These are phyloP conservation scores for Pythium utonaiense DNA, from an alignment of 352 stramenopile species.

Conservation along the genomic window DNA sequence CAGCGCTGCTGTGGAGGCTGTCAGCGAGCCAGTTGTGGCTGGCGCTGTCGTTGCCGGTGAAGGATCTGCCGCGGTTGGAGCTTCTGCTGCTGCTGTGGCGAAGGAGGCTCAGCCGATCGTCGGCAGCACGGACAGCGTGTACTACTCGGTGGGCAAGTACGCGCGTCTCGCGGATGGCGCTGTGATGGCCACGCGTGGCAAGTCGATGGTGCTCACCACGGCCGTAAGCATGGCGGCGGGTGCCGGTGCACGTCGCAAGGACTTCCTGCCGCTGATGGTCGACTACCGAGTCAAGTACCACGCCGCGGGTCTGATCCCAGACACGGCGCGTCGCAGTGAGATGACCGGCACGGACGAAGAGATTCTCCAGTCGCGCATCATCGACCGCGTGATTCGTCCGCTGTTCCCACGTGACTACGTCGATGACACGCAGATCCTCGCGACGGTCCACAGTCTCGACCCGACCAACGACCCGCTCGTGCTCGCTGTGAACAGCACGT, in stretches of 20 bases:
- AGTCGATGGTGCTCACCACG: slow-evolving; percentile 86
- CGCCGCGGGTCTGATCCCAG: slow-evolving; percentile 84
- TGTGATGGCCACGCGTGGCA: slow-evolving; percentile 78
- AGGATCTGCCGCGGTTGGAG: not conserved
- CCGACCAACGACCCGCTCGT: slow-evolving; percentile 82
- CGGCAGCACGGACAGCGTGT: slow-evolving; percentile 48
- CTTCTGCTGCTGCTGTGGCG: not conserved
- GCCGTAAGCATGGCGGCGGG: slow-evolving; percentile 50
- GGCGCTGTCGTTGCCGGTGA: slow-evolving; percentile 8
- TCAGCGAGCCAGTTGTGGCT: not conserved
- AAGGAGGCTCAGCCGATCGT: slow-evolving; percentile 23
- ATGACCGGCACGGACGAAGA: slow-evolving; percentile 92
- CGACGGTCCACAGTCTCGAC: slow-evolving; percentile 87
- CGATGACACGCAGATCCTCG: slow-evolving; percentile 94
- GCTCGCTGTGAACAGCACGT: slow-evolving; percentile 88
- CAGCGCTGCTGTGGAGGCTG: slow-evolving; percentile 3
- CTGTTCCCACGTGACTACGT: slow-evolving; percentile 93
- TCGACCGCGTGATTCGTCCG: slow-evolving; percentile 95
- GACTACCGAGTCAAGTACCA: slow-evolving; percentile 93
- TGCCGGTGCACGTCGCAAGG: slow-evolving; percentile 40
- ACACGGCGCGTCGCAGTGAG: slow-evolving; percentile 84
- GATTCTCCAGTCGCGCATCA: slow-evolving; percentile 94
- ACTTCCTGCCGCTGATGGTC: slow-evolving; percentile 92
- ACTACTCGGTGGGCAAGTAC: slow-evolving; percentile 73
- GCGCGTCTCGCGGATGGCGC: slow-evolving; percentile 82